These are phyloP conservation scores for Zoysia matrella DNA, from an alignment of 202 grass and related monocot species.

Conservation along the genomic window DNA sequence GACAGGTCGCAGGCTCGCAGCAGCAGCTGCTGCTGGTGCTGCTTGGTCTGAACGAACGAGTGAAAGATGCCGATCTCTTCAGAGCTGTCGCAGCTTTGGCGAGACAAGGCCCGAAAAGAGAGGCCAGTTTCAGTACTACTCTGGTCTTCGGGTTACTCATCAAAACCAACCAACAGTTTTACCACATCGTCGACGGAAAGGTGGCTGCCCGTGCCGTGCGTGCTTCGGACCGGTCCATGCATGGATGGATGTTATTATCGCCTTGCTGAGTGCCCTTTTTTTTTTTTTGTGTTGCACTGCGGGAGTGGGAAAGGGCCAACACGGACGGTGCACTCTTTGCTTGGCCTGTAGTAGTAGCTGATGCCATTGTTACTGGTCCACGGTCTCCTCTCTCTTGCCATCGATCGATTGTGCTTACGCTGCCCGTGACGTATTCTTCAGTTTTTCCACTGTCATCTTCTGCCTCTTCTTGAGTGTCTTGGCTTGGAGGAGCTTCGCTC, in stretches of 20 bases:
- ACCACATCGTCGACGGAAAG: neutral
- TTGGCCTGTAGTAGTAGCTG: neutral
- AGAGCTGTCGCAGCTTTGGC: constrained; percentile 43
- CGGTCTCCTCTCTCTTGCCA: neutral
- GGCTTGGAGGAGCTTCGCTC: too few relatives aligned
- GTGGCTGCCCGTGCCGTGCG: neutral
- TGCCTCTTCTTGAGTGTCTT: too few relatives aligned
- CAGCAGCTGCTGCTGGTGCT: too few relatives aligned
- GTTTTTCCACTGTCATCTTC: too few relatives aligned
- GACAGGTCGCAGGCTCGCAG: too few relatives aligned
- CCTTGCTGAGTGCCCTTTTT: neutral
- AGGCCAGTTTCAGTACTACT: neutral
- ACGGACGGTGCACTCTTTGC: neutral
- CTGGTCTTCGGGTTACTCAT: neutral
- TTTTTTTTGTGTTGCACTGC: too few relatives aligned
- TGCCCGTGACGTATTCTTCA: neutral
- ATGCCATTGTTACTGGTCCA: constrained; percentile 1
- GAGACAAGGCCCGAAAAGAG: neutral
- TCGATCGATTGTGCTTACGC: neutral
- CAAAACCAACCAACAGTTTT: neutral
- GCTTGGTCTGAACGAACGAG: too few relatives aligned
- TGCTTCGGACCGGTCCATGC: neutral
- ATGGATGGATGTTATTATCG: neutral
- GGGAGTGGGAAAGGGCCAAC: neutral
- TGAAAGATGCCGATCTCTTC: constrained; percentile 52